Evolutionary conservation across 306 rosid genomes (phyloP).

Genomic region (Calophaca sinica): DNA sequence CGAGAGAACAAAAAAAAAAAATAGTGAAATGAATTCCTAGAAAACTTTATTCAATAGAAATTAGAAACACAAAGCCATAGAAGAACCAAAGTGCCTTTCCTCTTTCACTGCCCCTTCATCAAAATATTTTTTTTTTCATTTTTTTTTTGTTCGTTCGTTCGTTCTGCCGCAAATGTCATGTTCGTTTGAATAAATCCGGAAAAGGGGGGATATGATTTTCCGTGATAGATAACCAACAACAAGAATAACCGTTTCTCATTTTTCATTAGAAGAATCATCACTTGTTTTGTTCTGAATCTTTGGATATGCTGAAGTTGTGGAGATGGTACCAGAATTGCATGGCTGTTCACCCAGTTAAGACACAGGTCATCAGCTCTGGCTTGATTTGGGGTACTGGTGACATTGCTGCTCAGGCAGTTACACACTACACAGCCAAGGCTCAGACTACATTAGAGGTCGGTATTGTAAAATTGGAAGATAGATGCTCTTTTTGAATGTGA

Average conservation of each 20-base stretch:
- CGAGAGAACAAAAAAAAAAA: neutral
- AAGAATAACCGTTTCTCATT: neutral
- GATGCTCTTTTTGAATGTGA: slow-evolving; percentile 11
- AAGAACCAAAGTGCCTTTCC: neutral
- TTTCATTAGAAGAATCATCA: neutral
- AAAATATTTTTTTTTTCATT: neutral
- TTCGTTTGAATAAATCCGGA: slow-evolving; percentile 23
- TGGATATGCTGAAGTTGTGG: slow-evolving; percentile 64
- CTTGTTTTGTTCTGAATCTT: neutral
- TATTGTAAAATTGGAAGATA: neutral
- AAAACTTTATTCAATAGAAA: neutral
- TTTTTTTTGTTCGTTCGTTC: neutral
- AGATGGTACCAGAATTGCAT: slow-evolving; percentile 64
- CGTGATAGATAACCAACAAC: slow-evolving; percentile 14
- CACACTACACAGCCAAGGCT: slow-evolving; percentile 47
- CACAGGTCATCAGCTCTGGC: slow-evolving; percentile 69
- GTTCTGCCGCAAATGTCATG: neutral
- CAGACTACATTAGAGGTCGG: neutral
- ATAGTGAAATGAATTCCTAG: neutral
- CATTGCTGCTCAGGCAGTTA: slow-evolving; percentile 64
- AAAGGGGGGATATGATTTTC: slow-evolving; percentile 33
- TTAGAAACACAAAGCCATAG: neutral
- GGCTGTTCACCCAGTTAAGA: slow-evolving; percentile 66
- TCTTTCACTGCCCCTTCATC: neutral
- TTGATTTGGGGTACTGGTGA: slow-evolving; percentile 70